A percentile compares a stretch with the other conserved stretches of the same genome.
These are phyloP conservation scores for Yamadazyma endophytica DNA, from an alignment of 805 yeast species.

Conservation along the genomic window DNA sequence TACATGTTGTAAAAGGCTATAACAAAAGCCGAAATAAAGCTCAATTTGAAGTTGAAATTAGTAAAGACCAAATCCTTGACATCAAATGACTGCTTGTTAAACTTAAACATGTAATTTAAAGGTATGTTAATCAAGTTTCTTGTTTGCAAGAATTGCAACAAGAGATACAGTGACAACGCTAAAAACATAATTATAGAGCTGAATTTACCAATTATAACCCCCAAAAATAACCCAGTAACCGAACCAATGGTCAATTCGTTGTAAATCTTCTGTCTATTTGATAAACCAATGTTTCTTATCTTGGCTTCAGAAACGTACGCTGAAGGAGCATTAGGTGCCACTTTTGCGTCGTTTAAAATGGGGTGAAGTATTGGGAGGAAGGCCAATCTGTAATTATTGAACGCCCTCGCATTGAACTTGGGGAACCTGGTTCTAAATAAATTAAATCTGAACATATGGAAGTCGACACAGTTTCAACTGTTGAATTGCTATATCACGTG, in stretches of 20 bases:
- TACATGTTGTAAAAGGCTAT: slow-evolving; percentile 55
- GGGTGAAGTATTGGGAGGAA: slow-evolving; percentile 9
- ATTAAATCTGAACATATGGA: slow-evolving; percentile 10
- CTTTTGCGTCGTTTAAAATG: slow-evolving; percentile 7
- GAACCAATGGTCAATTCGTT: slow-evolving; percentile 63
- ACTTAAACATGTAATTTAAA: slow-evolving; percentile 30
- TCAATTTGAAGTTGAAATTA: slow-evolving; percentile 57
- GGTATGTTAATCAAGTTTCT: slow-evolving; percentile 50
- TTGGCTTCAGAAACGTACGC: background rate
- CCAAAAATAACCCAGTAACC: slow-evolving; percentile 54
- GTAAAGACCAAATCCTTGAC: slow-evolving; percentile 49
- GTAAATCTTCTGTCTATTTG: slow-evolving; percentile 35
- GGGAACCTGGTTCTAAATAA: slow-evolving; percentile 9
- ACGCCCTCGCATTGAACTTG: slow-evolving; percentile 6
- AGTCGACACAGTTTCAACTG: too few species aligned
- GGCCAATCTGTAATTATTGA: slow-evolving; percentile 7
- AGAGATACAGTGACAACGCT: slow-evolving; percentile 41
- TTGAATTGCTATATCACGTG: too few species aligned
- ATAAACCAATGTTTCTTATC: slow-evolving; percentile 12
- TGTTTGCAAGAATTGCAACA: slow-evolving; percentile 51
- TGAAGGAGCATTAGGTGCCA: background rate
- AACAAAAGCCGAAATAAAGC: slow-evolving; percentile 51
- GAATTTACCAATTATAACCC: slow-evolving; percentile 59
- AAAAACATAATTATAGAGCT: slow-evolving; percentile 49
- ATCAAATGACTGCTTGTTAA: slow-evolving; percentile 38